Evolutionary conservation across 2,329 filamentous ascomycete species (phyloP).

Genomic region (Penicillium nordicum): DNA sequence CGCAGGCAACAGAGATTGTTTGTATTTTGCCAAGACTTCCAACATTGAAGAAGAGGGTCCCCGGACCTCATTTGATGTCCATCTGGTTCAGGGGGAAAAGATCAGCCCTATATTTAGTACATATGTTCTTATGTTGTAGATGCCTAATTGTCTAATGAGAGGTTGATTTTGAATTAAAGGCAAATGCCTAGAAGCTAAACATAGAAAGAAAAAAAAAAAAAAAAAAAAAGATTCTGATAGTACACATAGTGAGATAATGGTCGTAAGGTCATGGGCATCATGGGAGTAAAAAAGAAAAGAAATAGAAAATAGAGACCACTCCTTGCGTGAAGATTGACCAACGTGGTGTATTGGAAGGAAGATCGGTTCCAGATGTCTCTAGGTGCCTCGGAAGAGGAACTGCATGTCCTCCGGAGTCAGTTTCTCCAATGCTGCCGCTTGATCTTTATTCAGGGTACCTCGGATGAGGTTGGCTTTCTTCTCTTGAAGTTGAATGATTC

Average conservation of each 20-base stretch:
- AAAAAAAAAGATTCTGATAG: not conserved
- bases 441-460: conserved; percentile 91
- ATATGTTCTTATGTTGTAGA: no score
- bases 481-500: conserved; percentile 93
- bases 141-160: no score
- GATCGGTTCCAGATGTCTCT: conserved; percentile 3
- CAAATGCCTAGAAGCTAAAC: not conserved
- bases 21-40: not conserved
- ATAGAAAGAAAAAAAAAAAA: not conserved
- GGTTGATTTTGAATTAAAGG: not conserved
- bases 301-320: not conserved
- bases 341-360: not conserved
- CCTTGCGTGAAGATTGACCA: not conserved
- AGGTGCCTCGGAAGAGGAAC: conserved; percentile 84
- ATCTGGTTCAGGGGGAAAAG: not conserved
- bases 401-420: conserved; percentile 89
- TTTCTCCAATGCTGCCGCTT: conserved; percentile 78
- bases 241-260: not conserved
- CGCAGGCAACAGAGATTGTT: not conserved
- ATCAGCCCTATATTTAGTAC: not conserved
- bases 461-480: conserved; percentile 99
- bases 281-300: not conserved
- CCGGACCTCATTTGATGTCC: not conserved
- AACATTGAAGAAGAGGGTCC: not conserved
- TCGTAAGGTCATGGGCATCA: not conserved